Base-by-base conservation (phyloP, 306 rosid species). In the Cucurbita moschata region DNA sequence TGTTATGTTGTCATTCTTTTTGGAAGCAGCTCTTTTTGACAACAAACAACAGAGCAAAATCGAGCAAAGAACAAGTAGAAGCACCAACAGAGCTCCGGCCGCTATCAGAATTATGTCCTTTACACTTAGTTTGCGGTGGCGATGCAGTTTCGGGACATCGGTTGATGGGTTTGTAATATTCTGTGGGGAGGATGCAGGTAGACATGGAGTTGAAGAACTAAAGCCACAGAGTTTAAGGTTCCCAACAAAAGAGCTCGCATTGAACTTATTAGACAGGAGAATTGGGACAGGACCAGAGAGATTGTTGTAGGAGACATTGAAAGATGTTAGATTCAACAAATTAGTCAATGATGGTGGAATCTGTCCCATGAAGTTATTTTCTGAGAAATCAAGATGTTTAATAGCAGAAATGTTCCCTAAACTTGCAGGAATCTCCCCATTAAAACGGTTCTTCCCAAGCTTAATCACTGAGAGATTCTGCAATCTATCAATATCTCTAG, bases 271-370 rank as follows among this genome's bases (percentile, higher is more conserved):
- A 40, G 88, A 79, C 30, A 95, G 87, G 18, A 78, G 59, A 18
- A 84, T 75, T 9, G 99, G 99, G 64, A 91, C 96, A 57, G 76
- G 57, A 44, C 99, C 99, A 66, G 97, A 91, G 5, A 95, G 89
- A 72, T 91, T 95, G 83, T 95, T 95, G 78, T 82, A 76, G 39
- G 99, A 95, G 44, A 95, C 92, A 80, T 88, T 89, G 87, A 95
- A 87, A 62, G 85, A 90, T 56, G 74, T 90, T 40, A 92, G 87
- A 47, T 87, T 85, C 65, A 84, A 76, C 35, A 94, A 83, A 67
- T 74, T 72, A 77, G 83, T 60, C 18, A 90, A 64, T n/a, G 97
- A 89, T 54, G 75, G 85, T 16, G 97, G 95, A 51, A 94, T 87
- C 75, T 81, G 84, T 16, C 94, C 97, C 2, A 62, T 75, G 42